Evolutionary conservation across 768 basidiomycete species (phyloP).

Genomic region (Chalciporus piperatus): DNA sequence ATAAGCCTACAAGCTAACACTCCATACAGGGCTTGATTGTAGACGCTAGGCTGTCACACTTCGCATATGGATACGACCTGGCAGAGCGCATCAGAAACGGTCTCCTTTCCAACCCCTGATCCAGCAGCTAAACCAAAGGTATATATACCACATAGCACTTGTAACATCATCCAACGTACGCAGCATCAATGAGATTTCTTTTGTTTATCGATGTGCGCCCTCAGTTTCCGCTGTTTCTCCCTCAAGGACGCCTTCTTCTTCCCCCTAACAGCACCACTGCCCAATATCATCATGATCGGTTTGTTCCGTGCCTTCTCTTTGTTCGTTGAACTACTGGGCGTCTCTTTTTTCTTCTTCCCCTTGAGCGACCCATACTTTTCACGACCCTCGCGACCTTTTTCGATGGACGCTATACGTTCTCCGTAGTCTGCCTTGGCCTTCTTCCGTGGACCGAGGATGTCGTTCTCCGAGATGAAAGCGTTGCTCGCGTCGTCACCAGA

Average conservation of each 20-base stretch:
- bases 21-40: conserved; percentile 53
- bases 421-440: conserved; percentile 92
- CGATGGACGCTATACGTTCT: conserved; percentile 87
- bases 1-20: neutral
- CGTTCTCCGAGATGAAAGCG: conserved; percentile 78
- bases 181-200: conserved; percentile 46
- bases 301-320: conserved; percentile 91
- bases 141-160: neutral
- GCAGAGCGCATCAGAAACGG: conserved; percentile 39
- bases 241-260: conserved; percentile 82
- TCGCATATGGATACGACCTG: conserved; percentile 68
- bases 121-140: neutral
- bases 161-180: conserved; percentile 1
- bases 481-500: conserved; percentile 42
- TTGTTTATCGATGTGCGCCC: conserved; percentile 70
- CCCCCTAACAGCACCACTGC: conserved; percentile 69
- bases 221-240: conserved; percentile 76
- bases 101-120: conserved; percentile 14
- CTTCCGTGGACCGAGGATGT: conserved; percentile 92
- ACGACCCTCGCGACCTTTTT: conserved; percentile 90
- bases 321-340: conserved; percentile 85
- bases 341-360: conserved; percentile 87
- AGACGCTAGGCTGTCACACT: conserved; percentile 76
- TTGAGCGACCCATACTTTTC: conserved; percentile 90
- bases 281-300: conserved; percentile 91